Evolutionary conservation across 805 yeast species (phyloP).

Genomic region (Metschnikowia anglica): DNA sequence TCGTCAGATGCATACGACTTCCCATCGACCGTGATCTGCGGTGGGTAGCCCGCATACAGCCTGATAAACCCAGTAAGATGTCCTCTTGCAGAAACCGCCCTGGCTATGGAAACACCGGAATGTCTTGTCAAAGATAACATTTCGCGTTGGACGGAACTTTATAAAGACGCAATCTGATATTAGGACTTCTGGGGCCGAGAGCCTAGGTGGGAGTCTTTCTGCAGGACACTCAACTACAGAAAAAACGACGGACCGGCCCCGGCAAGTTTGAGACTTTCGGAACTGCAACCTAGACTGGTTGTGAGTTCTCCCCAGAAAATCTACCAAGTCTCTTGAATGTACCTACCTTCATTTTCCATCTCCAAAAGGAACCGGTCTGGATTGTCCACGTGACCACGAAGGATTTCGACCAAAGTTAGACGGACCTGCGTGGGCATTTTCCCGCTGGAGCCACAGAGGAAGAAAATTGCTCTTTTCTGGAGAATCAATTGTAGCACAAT

Average conservation of each 20-base stretch:
- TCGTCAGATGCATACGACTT: constrained; percentile 60
- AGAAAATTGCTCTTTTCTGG: constrained; percentile 58
- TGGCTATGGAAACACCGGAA: background rate
- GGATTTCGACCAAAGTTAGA: constrained; percentile 67
- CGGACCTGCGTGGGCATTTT: constrained; percentile 89
- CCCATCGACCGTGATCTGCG: constrained; percentile 44
- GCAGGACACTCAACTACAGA: too few relatives aligned
- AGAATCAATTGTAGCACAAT: constrained; percentile 53
- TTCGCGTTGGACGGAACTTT: too few relatives aligned
- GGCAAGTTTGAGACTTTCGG: too few relatives aligned
- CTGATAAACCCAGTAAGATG: background rate
- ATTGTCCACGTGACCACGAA: constrained; percentile 46
- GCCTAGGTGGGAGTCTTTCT: too few relatives aligned
- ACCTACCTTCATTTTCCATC: constrained; percentile 65
- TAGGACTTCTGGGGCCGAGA: too few relatives aligned
- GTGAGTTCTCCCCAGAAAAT: too few relatives aligned
- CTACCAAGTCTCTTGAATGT: constrained; percentile 89
- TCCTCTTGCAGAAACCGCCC: background rate
- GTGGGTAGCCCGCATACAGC: constrained; percentile 24
- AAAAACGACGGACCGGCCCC: too few relatives aligned
- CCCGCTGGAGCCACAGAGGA: constrained; percentile 92
- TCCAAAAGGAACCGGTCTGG: constrained; percentile 50
- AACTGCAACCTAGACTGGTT: too few relatives aligned
- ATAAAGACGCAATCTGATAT: too few relatives aligned
- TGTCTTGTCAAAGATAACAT: background rate